phyloP scores from a whole-genome alignment of 495 filamentous ascomycete species.

The Cenococcum geophilum region DNA sequence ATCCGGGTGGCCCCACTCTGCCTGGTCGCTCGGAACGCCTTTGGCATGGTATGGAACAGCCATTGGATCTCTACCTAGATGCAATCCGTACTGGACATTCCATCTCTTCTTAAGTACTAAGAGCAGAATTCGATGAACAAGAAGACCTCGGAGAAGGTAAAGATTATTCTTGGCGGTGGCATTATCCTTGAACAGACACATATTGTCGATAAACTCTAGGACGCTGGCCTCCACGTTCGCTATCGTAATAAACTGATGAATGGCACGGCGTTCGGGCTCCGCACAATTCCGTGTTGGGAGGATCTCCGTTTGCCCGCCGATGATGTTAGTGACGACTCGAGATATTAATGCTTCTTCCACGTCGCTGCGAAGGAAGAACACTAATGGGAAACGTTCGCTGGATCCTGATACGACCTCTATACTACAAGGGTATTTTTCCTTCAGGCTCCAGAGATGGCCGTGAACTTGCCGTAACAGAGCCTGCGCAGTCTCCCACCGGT shows the following conservation, averaged over 20 bases:
- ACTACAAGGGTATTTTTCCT: constrained; percentile 38
- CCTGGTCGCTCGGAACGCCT: constrained; percentile 43
- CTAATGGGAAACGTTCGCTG: constrained; percentile 42
- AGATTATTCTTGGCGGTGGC: constrained; percentile 37
- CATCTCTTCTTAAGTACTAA: constrained; percentile 41
- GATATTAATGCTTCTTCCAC: constrained; percentile 40
- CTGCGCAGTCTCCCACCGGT: constrained; percentile 45
- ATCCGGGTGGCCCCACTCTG: constrained; percentile 52
- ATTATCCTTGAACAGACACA: too few relatives aligned
- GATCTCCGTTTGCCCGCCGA: too few relatives aligned
- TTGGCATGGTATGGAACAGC: constrained; percentile 46
- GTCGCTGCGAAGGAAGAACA: constrained; percentile 41
- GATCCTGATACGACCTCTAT: constrained; percentile 43
- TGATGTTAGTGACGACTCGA: too few relatives aligned
- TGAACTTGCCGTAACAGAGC: constrained; percentile 41
- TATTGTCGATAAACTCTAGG: too few relatives aligned
- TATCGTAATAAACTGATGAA: too few relatives aligned
- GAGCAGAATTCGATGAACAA: constrained; percentile 41
- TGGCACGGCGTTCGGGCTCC: too few relatives aligned
- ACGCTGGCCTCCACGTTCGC: too few relatives aligned
- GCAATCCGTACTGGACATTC: constrained; percentile 45
- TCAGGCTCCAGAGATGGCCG: constrained; percentile 33
- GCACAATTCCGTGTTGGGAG: too few relatives aligned
- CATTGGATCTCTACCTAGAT: constrained; percentile 40
- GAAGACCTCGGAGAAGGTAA: constrained; percentile 40